Conservation (phyloP, 495 filamentous ascomycete genomes). For the Daldinia loculata region DNA sequence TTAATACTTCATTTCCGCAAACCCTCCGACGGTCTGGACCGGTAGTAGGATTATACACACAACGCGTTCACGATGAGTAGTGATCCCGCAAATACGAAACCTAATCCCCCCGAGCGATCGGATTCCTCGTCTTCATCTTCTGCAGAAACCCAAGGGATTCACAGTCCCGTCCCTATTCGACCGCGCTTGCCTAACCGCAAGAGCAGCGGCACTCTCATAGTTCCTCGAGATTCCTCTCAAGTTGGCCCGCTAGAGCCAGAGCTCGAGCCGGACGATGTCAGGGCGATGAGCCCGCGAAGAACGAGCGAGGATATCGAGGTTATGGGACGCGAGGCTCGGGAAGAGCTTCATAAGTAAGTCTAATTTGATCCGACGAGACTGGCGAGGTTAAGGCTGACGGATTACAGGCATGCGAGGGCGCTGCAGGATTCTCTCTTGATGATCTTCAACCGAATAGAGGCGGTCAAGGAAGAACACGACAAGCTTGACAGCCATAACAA, state of each 20-base stretch:
- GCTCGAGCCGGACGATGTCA: slow-evolving; percentile 83
- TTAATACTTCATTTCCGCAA: slow-evolving; percentile 28
- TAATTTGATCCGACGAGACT: slow-evolving; percentile 56
- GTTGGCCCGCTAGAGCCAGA: slow-evolving; percentile 70
- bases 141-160: slow-evolving; percentile 49
- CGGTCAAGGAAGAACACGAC: slow-evolving; percentile 91
- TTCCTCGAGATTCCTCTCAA: slow-evolving; percentile 74
- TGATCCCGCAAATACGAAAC: slow-evolving; percentile 35
- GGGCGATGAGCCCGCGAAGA: slow-evolving; percentile 92
- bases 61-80: slow-evolving; percentile 39
- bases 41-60: slow-evolving; percentile 23
- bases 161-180: slow-evolving; percentile 58
- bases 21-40: slow-evolving; percentile 24
- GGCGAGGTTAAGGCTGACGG: slow-evolving; percentile 33
- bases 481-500: slow-evolving; percentile 94
- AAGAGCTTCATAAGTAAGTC: slow-evolving; percentile 61
- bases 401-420: slow-evolving; percentile 78
- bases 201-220: slow-evolving; percentile 81
- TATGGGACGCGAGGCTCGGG: slow-evolving; percentile 79
- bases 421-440: slow-evolving; percentile 88
- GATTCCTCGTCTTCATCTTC: slow-evolving; percentile 54
- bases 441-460: slow-evolving; percentile 90
- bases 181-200: slow-evolving; percentile 68
- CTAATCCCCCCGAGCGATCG: slow-evolving; percentile 45
- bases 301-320: slow-evolving; percentile 88